A percentile compares a stretch with the other conserved stretches of the same genome.
phyloP scores from a whole-genome alignment of 768 basidiomycete genomes.

The Austroboletus eburneus region DNA sequence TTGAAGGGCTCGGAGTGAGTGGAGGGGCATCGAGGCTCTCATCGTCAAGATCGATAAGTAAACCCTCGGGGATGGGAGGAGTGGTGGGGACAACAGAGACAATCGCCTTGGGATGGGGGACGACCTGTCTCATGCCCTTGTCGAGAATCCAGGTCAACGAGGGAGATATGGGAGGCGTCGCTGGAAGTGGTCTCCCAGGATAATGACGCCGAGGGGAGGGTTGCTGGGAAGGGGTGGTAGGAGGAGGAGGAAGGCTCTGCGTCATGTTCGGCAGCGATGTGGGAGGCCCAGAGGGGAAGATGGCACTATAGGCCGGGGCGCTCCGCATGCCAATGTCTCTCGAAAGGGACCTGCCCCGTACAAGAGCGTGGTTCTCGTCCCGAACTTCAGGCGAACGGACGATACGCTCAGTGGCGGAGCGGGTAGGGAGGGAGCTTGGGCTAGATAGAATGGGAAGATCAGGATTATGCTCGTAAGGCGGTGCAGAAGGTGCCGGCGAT shows the following conservation, averaged over 20 bases:
- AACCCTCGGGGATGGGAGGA: conserved; percentile 44
- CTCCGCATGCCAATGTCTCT: conserved; percentile 30
- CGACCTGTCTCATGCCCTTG: conserved; percentile 16
- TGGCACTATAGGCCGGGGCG: conserved; percentile 31
- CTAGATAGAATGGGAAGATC: conserved; percentile 22
- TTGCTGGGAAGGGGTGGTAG: conserved; percentile 1
- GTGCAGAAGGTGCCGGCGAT: conserved; percentile 19
- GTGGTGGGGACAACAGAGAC: conserved; percentile 20
- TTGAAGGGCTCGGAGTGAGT: not conserved
- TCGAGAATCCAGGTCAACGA: conserved; percentile 34
- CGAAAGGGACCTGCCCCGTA: conserved; percentile 31
- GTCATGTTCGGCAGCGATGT: conserved; percentile 20
- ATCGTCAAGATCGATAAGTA: conserved; percentile 55
- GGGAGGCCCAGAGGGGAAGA: conserved; percentile 34
- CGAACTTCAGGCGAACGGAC: conserved; percentile 25
- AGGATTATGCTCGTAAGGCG: conserved; percentile 27
- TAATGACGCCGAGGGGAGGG: conserved; percentile 32
- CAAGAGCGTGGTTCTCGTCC: conserved; percentile 26
- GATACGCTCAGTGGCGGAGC: conserved; percentile 32
- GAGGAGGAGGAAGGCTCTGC: conserved; percentile 22
- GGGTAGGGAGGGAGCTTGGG: conserved; percentile 20
- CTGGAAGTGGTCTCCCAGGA: conserved; percentile 31
- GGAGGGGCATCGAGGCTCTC: conserved; percentile 26
- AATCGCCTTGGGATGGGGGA: conserved; percentile 13
- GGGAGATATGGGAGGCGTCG: conserved; percentile 30